phyloP scores from a whole-genome alignment of 306 rosid genomes.

The Vicia sativa region DNA sequence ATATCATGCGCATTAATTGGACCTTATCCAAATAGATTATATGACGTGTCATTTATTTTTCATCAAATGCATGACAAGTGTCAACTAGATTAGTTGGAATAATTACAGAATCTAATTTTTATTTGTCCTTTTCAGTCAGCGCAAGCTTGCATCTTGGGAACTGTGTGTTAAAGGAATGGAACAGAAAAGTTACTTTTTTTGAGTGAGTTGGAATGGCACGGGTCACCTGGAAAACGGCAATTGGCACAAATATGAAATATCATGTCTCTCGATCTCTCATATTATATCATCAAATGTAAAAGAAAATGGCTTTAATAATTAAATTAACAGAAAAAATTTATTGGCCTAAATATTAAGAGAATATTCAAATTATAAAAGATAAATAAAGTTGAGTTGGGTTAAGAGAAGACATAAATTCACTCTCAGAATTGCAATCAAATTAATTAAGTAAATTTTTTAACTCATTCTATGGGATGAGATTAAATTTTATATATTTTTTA shows the following conservation, averaged over 20 bases:
- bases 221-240: neutral
- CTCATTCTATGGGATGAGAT: too few species aligned
- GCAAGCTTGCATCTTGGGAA: slow-evolving; percentile 18
- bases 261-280: neutral
- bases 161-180: neutral
- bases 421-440: too few species aligned
- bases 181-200: neutral
- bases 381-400: too few species aligned
- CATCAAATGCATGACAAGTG: slow-evolving; percentile 25
- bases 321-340: too few species aligned
- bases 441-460: too few species aligned
- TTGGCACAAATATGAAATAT: neutral
- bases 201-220: slow-evolving; percentile 17
- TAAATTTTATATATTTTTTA: too few species aligned
- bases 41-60: neutral
- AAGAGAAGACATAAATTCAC: too few species aligned
- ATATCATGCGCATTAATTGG: neutral
- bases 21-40: slow-evolving; percentile 12
- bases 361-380: too few species aligned
- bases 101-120: neutral
- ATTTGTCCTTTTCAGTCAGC: slow-evolving; percentile 5
- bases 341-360: too few species aligned
- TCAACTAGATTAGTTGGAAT: neutral
- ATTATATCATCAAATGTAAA: neutral
- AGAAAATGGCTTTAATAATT: neutral